Evolutionary conservation across 495 filamentous ascomycete genomes (phyloP).

Genomic region (Saxispiralis lemnorum): DNA sequence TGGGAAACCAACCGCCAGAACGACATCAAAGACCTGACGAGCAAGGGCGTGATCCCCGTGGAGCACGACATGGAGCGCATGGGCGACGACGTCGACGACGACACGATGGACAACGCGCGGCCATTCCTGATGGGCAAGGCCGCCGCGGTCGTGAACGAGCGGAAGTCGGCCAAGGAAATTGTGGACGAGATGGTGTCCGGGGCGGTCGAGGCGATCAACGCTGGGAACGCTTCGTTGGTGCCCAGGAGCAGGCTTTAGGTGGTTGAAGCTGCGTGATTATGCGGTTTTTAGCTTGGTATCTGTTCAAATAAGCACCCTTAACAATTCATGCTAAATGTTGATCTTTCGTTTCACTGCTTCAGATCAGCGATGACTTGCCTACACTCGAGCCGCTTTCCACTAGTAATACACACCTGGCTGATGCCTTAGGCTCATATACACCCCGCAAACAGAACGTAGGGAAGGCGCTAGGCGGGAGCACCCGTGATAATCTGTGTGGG

Average conservation of each 20-base stretch:
- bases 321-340: too few relatives aligned
- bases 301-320: too few relatives aligned
- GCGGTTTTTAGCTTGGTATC: too few relatives aligned
- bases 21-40: slow-evolving; percentile 82
- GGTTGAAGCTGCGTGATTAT: not conserved
- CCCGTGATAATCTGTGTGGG: too few relatives aligned
- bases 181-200: slow-evolving; percentile 71
- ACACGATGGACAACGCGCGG: slow-evolving; percentile 76
- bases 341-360: too few relatives aligned
- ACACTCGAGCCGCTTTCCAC: too few relatives aligned
- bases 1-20: slow-evolving; percentile 81
- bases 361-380: too few relatives aligned
- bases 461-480: too few relatives aligned
- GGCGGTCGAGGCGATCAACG: slow-evolving; percentile 6
- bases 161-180: slow-evolving; percentile 79
- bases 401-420: too few relatives aligned
- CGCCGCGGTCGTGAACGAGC: slow-evolving; percentile 80
- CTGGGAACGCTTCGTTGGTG: slow-evolving; percentile 4
- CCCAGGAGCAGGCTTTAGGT: slow-evolving; percentile 12
- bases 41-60: slow-evolving; percentile 77
- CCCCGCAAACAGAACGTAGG: too few relatives aligned
- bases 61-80: slow-evolving; percentile 86
- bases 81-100: slow-evolving; percentile 50
- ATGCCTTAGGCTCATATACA: too few relatives aligned
- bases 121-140: slow-evolving; percentile 96